Conservation (phyloP, 345 rosid genomes). For the Ceriops tagal region DNA sequence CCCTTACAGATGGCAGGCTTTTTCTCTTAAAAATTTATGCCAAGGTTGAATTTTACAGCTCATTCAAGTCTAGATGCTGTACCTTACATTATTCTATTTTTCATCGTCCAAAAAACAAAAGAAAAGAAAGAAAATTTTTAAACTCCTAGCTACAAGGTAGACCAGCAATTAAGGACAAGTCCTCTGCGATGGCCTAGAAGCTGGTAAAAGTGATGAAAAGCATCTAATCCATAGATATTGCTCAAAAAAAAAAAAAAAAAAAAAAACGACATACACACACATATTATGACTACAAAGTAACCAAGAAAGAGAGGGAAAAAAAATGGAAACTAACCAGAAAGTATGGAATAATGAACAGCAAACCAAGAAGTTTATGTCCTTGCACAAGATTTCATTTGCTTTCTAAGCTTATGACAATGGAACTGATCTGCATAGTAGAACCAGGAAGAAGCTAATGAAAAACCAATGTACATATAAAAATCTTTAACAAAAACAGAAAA, state of each 20-base stretch:
- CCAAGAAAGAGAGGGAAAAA: background rate
- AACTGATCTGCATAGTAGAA: conserved; percentile 27
- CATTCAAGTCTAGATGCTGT: too few species aligned
- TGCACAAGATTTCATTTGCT: conserved; percentile 13
- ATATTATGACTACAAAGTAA: background rate
- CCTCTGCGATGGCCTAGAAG: background rate
- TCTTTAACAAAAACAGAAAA: background rate
- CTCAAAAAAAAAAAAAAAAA: too few species aligned
- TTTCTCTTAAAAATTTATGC: too few species aligned
- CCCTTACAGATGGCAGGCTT: too few species aligned
- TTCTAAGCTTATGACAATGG: conserved; percentile 7
- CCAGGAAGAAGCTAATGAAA: conserved; percentile 8
- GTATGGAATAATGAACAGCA: background rate
- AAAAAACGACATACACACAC: background rate
- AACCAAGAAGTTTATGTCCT: conserved; percentile 20
- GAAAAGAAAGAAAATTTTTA: too few species aligned
- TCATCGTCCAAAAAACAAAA: too few species aligned
- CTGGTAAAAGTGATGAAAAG: too few species aligned
- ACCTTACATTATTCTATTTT: too few species aligned
- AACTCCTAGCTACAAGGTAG: too few species aligned
- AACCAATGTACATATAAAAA: background rate
- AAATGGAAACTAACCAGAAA: background rate
- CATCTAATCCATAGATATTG: too few species aligned
- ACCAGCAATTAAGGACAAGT: background rate
- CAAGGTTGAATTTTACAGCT: too few species aligned